phyloP scores from a whole-genome alignment of 768 basidiomycete species.

The Gymnopilus junonius region DNA sequence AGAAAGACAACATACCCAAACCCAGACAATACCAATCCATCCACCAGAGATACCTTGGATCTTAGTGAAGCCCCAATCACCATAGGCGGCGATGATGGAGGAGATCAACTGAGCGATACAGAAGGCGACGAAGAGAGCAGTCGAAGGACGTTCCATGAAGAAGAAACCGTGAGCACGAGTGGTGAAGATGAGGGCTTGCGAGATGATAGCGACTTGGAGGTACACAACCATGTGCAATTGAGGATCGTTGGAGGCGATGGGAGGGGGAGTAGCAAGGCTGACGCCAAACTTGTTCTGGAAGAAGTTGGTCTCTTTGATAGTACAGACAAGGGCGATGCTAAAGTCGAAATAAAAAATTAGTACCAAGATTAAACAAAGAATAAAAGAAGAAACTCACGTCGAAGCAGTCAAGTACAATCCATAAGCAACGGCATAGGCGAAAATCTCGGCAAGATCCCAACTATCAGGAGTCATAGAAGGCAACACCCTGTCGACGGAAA shows the following conservation, averaged over 20 bases:
- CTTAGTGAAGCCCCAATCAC: constrained; percentile 92
- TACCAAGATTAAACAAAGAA: background rate
- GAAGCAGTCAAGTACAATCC: constrained; percentile 92
- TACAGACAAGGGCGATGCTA: constrained; percentile 77
- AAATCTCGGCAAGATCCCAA: constrained; percentile 97
- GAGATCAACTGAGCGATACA: constrained; percentile 92
- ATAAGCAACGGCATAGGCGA: constrained; percentile 93
- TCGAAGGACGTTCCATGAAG: constrained; percentile 95
- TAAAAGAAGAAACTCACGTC: constrained; percentile 61
- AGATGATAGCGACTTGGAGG: constrained; percentile 98
- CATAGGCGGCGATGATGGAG: constrained; percentile 94
- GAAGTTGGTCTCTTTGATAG: constrained; percentile 87
- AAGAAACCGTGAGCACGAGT: constrained; percentile 94
- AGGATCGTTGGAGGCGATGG: constrained; percentile 61
- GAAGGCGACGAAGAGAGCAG: constrained; percentile 89
- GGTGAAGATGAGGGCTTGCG: constrained; percentile 96
- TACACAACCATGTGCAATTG: constrained; percentile 90
- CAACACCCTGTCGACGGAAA: constrained; percentile 93
- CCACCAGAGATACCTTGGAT: constrained; percentile 82
- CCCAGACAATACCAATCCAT: constrained; percentile 98
- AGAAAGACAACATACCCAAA: constrained; percentile 71
- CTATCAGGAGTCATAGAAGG: constrained; percentile 92
- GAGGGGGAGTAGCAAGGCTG: constrained; percentile 40
- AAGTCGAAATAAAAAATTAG: constrained; percentile 19
- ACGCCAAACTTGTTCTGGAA: constrained; percentile 91